Base-by-base conservation (phyloP, 306 rosid species). In the Vachellia pachyceras region DNA sequence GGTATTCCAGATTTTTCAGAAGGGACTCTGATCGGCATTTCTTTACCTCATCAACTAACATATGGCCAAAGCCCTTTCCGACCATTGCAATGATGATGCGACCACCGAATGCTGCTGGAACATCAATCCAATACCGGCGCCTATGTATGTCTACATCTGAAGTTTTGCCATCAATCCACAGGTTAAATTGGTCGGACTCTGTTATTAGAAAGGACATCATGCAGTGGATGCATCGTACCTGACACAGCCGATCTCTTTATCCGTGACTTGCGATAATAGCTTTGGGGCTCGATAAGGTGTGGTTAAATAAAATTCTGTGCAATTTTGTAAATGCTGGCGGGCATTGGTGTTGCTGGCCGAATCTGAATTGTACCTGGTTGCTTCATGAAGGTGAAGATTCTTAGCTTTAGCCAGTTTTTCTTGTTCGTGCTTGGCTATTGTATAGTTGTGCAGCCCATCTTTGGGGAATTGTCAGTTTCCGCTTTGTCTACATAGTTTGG, bases 181-280 rank as follows among this genome's bases (percentile, higher is more conserved):
- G 66, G 20, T 60, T 50, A 36, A 86, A 83, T 66, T 82, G 85
- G 85, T 84, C 85, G 5, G 91, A 61, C 42, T 89, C 88, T 70
- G 92, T 86, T 79, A 69, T 93, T 9, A 80, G 99, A 83, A 86
- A 80, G 58, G 97, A 94, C 82, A 88, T 94, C 80, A 72, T 82
- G 93, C 92, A 87, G 66, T 94, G 97, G 95, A 88, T 94, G 95
- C 79, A 75, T 82, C 90, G 61, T 70, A 88, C 83, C 73, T 90
- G 78, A 74, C 65, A 74, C 52, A 49, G 65, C 35, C 40, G 22
- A 54, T 69, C 25, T n/a, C 64, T 57, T 71, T 44, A 20, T 44
- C 2, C 11, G 35, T 67, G 64, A 45, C 69, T 73, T 82, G 29
- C 25, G 61, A 49, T 58, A 29, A 47, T 63, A n/a, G 67, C 22